phyloP scores from a whole-genome alignment of 2,329 filamentous ascomycete species.

The Phoma sp. region DNA sequence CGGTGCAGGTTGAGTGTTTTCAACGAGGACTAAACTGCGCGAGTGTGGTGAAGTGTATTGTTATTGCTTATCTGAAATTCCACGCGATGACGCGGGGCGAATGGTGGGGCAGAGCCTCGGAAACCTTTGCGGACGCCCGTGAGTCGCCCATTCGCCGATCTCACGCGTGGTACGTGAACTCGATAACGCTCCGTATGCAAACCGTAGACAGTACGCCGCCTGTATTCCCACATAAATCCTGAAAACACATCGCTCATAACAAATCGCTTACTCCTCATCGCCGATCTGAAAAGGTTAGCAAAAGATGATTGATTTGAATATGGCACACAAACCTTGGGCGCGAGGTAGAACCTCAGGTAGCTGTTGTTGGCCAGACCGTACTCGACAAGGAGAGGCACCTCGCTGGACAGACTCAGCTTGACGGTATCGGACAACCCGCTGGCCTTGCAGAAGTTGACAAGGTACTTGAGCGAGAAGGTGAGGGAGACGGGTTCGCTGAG shows the following conservation, averaged over 20 bases:
- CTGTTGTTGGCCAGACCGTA: conserved; percentile 84
- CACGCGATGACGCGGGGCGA: conserved; percentile 41
- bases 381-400: conserved; percentile 95
- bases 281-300: conserved; percentile 67
- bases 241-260: conserved; percentile 35
- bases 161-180: background rate
- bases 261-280: conserved; percentile 62
- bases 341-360: conserved; percentile 95
- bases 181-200: conserved; percentile 26
- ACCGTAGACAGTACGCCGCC: conserved; percentile 34
- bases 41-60: conserved; percentile 27
- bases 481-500: conserved; percentile 90
- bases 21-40: background rate
- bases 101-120: conserved; percentile 35
- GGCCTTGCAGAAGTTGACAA: conserved; percentile 99
- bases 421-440: conserved; percentile 80
- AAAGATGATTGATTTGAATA: background rate
- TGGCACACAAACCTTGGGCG: conserved; percentile 78
- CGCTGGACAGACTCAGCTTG: conserved; percentile 92
- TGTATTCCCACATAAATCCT: conserved; percentile 32
- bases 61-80: conserved; percentile 45
- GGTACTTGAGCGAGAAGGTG: conserved; percentile 98
- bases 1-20: background rate
- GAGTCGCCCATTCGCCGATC: conserved; percentile 26
- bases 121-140: conserved; percentile 20